Conservation (phyloP, 345 rosid species). For the Acer saccharum region DNA sequence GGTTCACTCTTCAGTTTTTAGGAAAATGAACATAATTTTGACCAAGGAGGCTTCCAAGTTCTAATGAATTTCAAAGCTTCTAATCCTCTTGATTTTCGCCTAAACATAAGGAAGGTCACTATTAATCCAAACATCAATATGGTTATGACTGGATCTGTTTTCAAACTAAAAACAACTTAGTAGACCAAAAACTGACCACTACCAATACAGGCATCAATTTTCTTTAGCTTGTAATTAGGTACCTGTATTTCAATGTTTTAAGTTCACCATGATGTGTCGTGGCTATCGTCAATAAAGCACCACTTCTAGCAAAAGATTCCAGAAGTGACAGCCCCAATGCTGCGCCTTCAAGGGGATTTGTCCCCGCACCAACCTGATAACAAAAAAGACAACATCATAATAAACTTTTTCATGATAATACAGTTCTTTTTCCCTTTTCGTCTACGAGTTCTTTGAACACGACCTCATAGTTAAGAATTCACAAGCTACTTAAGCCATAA, state of each 20-base stretch:
- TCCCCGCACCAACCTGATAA: constrained; percentile 88
- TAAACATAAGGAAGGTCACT: not conserved
- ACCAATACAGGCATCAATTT: constrained; percentile 8
- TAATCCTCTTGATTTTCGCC: not conserved
- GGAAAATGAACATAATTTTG: not conserved
- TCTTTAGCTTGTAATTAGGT: constrained; percentile 14
- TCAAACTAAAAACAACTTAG: not conserved
- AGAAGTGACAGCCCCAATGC: constrained; percentile 91
- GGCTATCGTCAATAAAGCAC: constrained; percentile 83
- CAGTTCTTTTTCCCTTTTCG: not conserved
- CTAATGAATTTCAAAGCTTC: not conserved
- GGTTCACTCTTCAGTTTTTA: not conserved
- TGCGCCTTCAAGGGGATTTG: constrained; percentile 98
- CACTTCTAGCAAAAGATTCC: constrained; percentile 76
- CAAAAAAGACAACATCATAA: constrained; percentile 5
- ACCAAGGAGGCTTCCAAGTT: not conserved
- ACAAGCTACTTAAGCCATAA: not conserved
- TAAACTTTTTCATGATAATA: constrained; percentile 8
- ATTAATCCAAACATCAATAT: not conserved
- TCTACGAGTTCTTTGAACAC: not conserved
- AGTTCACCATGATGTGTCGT: constrained; percentile 95
- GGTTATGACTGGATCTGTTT: constrained; percentile 8
- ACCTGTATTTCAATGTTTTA: constrained; percentile 93
- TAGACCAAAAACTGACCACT: not conserved
- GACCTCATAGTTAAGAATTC: not conserved